These are phyloP conservation scores for Dipteronia sinensis DNA, from an alignment of 345 rosid genomes.

Conservation along the genomic window DNA sequence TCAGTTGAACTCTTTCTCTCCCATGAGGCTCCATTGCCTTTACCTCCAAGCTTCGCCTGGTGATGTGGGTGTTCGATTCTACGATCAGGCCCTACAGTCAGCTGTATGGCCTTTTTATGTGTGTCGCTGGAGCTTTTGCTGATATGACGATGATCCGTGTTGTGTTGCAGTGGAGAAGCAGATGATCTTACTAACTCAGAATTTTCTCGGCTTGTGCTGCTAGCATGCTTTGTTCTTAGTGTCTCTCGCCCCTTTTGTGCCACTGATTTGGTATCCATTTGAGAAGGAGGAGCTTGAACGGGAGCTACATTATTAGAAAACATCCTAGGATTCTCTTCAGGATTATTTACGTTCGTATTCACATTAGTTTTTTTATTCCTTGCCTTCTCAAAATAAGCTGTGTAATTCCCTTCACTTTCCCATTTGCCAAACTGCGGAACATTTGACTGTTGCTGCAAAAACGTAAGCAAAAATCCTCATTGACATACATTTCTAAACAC, in stretches of 20 bases:
- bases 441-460: slow-evolving; percentile 21
- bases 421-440: slow-evolving; percentile 42
- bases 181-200: not conserved
- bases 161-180: slow-evolving; percentile 11
- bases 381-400: slow-evolving; percentile 34
- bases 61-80: slow-evolving; percentile 17
- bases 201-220: slow-evolving; percentile 9
- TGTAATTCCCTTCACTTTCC: slow-evolving; percentile 34
- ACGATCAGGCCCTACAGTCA: slow-evolving; percentile 12
- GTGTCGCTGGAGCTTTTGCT: slow-evolving; percentile 12
- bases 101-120: slow-evolving; percentile 1
- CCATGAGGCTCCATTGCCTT: slow-evolving; percentile 20
- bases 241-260: slow-evolving; percentile 13
- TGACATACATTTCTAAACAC: too few species aligned
- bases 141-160: not conserved
- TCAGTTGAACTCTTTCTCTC: slow-evolving; percentile 25
- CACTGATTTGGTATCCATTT: slow-evolving; percentile 3
- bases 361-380: slow-evolving; percentile 13
- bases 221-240: not conserved
- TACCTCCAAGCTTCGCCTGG: slow-evolving; percentile 13
- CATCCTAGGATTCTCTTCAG: not conserved
- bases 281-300: slow-evolving; percentile 15
- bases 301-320: slow-evolving; percentile 4
- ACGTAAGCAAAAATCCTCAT: not conserved
- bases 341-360: slow-evolving; percentile 13